A percentile compares a stretch with the other conserved stretches of the same genome.
phyloP scores from a whole-genome alignment of 1,284 basidiomycete species.

The Tausonia pullulans region DNA sequence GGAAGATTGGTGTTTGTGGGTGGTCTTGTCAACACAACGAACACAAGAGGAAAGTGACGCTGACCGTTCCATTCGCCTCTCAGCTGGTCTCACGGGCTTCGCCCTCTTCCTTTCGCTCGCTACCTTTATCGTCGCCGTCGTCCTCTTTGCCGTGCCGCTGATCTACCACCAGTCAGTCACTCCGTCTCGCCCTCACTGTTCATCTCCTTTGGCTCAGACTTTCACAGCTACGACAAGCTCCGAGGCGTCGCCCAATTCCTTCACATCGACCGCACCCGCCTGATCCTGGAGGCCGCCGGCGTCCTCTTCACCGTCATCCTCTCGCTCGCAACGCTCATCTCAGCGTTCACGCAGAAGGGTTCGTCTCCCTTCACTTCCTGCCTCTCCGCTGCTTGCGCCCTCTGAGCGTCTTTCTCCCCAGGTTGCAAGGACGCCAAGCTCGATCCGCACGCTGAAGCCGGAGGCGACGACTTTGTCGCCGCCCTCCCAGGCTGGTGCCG shows the following conservation, averaged over 20 bases:
- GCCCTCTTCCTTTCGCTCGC: slow-evolving; percentile 64
- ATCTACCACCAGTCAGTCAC: slow-evolving; percentile 58
- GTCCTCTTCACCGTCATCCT: slow-evolving; percentile 19
- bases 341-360: slow-evolving; percentile 42
- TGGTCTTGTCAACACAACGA: background rate
- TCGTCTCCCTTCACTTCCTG: background rate
- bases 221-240: slow-evolving; percentile 49
- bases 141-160: slow-evolving; percentile 64
- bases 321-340: slow-evolving; percentile 47
- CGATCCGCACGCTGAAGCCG: slow-evolving; percentile 52
- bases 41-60: background rate
- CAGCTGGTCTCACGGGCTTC: slow-evolving; percentile 74
- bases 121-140: slow-evolving; percentile 56
- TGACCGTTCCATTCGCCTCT: slow-evolving; percentile 14
- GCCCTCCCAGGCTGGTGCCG: slow-evolving; percentile 67
- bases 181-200: background rate
- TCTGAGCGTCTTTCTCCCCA: background rate
- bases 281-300: slow-evolving; percentile 52
- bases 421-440: slow-evolving; percentile 71
- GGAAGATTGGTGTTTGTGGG: slow-evolving; percentile 44
- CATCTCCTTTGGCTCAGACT: no score
- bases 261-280: slow-evolving; percentile 62
- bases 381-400: background rate
- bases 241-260: slow-evolving; percentile 62
- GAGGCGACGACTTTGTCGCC: slow-evolving; percentile 57